Percentiles rank a stretch among this genome's conserved stretches.
These are phyloP conservation scores for Fusarium sp. DNA, from an alignment of 2,329 filamentous ascomycete genomes.

Conservation along the genomic window DNA sequence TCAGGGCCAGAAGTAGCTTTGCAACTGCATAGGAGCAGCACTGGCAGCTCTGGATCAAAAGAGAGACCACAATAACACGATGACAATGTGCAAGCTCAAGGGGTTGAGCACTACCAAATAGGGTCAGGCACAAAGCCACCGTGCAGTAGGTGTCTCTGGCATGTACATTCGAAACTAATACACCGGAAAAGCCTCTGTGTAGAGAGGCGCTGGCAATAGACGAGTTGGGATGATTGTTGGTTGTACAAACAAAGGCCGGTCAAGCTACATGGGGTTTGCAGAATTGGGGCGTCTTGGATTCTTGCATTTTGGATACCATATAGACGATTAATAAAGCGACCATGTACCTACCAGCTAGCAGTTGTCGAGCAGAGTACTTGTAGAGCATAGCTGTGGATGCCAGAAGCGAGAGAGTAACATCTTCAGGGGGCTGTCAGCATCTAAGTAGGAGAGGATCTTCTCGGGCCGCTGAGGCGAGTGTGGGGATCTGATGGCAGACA, in stretches of 20 bases:
- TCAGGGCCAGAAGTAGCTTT: slow-evolving; percentile 66
- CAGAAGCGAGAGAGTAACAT: background rate
- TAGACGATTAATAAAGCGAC: slow-evolving; percentile 4
- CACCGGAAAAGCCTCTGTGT: slow-evolving; percentile 2
- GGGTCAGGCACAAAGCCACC: slow-evolving; percentile 24
- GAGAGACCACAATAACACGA: background rate
- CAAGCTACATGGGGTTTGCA: slow-evolving; percentile 10
- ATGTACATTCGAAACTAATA: slow-evolving; percentile 7
- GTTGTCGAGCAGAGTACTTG: no score
- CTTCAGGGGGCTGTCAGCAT: background rate
- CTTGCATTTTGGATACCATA: slow-evolving; percentile 11
- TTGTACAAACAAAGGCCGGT: slow-evolving; percentile 15
- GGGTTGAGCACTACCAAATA: slow-evolving; percentile 8
- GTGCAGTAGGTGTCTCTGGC: background rate
- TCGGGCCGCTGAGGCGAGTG: slow-evolving; percentile 19
- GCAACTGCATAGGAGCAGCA: slow-evolving; percentile 50
- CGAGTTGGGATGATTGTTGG: slow-evolving; percentile 14
- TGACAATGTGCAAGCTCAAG: background rate
- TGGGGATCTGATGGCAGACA: slow-evolving; percentile 20
- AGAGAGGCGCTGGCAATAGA: slow-evolving; percentile 1
- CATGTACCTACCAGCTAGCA: background rate
- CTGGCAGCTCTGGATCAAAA: no score
- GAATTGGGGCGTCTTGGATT: slow-evolving; percentile 13
- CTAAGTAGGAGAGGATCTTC: slow-evolving; percentile 14
- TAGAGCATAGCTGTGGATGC: background rate